A percentile compares a stretch with the other conserved stretches of the same genome.
phyloP scores from a whole-genome alignment of 1,284 basidiomycete species.

The Boletus austroedulis region DNA sequence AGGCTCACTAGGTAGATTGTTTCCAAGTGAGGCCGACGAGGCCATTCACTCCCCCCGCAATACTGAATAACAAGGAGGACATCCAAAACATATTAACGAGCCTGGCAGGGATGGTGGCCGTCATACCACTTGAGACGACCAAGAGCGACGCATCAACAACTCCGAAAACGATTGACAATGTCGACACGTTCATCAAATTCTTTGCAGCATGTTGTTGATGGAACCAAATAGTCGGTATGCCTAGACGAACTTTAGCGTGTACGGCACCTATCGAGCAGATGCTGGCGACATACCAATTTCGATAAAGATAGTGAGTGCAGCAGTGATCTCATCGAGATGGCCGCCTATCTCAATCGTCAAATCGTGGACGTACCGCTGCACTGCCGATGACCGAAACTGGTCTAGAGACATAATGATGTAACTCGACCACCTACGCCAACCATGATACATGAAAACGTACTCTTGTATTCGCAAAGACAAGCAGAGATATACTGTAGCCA shows the following conservation, averaged over 20 bases:
- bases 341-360: constrained; percentile 49
- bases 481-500: constrained; percentile 31
- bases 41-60: constrained; percentile 58
- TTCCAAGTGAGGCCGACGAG: constrained; percentile 58
- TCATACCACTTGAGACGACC: constrained; percentile 42
- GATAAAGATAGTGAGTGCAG: constrained; percentile 48
- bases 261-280: neutral
- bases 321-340: constrained; percentile 51
- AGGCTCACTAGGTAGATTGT: constrained; percentile 53
- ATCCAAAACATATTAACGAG: constrained; percentile 60
- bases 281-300: constrained; percentile 44
- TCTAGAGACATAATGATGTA: constrained; percentile 14
- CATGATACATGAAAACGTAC: constrained; percentile 17
- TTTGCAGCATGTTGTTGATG: constrained; percentile 53
- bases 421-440: neutral
- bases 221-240: constrained; percentile 57
- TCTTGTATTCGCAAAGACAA: constrained; percentile 30
- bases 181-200: constrained; percentile 53
- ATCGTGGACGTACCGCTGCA: constrained; percentile 56
- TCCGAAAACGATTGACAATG: constrained; percentile 58
- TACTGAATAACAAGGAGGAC: constrained; percentile 56
- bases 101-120: constrained; percentile 25
- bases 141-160: constrained; percentile 53
- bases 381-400: constrained; percentile 51
- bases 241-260: constrained; percentile 32